phyloP scores from a whole-genome alignment of 2,329 filamentous ascomycete genomes.

The Sporothrix protearum region DNA sequence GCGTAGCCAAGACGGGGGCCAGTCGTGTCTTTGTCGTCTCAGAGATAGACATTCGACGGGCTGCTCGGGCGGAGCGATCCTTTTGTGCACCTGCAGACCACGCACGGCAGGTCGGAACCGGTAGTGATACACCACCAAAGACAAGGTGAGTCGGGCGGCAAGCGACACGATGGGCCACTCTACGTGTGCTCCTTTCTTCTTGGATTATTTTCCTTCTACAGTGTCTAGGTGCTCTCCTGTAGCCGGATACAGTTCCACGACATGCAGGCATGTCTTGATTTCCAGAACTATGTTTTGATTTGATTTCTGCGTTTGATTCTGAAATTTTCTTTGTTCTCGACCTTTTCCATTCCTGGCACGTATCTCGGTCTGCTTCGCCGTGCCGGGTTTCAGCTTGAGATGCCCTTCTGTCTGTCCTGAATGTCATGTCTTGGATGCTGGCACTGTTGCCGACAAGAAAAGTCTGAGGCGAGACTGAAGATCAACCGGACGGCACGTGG shows the following conservation, averaged over 20 bases:
- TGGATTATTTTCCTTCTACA: background rate
- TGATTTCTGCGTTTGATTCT: background rate
- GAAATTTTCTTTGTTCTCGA: background rate
- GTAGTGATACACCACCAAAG: background rate
- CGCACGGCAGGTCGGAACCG: background rate
- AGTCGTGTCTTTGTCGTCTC: background rate
- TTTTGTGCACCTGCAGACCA: background rate
- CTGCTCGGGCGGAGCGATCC: constrained; percentile 1
- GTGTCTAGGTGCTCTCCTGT: background rate
- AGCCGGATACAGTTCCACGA: background rate
- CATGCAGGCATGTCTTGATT: background rate
- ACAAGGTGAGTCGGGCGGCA: background rate
- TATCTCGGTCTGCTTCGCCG: background rate
- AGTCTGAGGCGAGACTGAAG: background rate
- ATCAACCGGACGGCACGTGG: background rate
- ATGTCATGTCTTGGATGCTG: constrained; percentile 8
- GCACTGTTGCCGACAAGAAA: constrained; percentile 2
- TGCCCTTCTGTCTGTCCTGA: background rate
- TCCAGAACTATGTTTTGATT: background rate
- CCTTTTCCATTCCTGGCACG: background rate
- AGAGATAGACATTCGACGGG: constrained; percentile 8
- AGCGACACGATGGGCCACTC: background rate
- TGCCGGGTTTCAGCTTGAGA: constrained; percentile 24
- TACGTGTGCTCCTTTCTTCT: background rate
- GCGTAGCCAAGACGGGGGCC: background rate